phyloP scores from a whole-genome alignment of 306 rosid species.

The Leucaena leucocephala region DNA sequence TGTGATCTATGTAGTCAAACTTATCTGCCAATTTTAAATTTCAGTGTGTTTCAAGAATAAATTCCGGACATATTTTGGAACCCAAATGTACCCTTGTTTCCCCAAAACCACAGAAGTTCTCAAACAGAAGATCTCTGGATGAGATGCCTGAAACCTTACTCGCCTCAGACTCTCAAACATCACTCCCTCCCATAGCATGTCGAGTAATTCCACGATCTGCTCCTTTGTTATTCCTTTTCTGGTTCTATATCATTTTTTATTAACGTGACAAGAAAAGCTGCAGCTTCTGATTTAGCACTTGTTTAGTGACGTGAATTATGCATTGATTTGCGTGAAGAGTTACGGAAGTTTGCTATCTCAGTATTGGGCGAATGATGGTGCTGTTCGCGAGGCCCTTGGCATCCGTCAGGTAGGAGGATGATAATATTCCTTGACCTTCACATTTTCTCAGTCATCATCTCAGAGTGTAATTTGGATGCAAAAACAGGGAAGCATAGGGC shows the following conservation, averaged over 20 bases:
- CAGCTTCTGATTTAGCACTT: neutral
- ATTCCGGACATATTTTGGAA: neutral
- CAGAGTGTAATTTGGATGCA: neutral
- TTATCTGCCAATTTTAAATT: neutral
- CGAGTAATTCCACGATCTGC: neutral
- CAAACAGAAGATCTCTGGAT: neutral
- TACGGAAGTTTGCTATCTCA: conserved; percentile 29
- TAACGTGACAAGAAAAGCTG: neutral
- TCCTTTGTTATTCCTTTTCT: neutral
- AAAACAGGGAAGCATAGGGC: conserved; percentile 45
- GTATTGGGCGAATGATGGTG: conserved; percentile 50
- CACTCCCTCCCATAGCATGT: neutral
- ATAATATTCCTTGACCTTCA: neutral
- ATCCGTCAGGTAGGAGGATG: conserved; percentile 37
- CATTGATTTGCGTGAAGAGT: neutral
- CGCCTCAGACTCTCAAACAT: neutral
- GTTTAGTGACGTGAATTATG: neutral
- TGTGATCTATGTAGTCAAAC: neutral
- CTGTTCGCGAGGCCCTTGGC: conserved; percentile 48
- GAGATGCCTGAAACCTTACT: neutral
- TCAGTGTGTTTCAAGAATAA: conserved; percentile 2
- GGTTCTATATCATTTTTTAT: neutral
- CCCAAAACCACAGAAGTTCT: conserved; percentile 5
- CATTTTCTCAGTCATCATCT: neutral
- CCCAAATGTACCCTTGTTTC: neutral